phyloP scores from a whole-genome alignment of 495 filamentous ascomycete genomes.

The Letharia columbiana region DNA sequence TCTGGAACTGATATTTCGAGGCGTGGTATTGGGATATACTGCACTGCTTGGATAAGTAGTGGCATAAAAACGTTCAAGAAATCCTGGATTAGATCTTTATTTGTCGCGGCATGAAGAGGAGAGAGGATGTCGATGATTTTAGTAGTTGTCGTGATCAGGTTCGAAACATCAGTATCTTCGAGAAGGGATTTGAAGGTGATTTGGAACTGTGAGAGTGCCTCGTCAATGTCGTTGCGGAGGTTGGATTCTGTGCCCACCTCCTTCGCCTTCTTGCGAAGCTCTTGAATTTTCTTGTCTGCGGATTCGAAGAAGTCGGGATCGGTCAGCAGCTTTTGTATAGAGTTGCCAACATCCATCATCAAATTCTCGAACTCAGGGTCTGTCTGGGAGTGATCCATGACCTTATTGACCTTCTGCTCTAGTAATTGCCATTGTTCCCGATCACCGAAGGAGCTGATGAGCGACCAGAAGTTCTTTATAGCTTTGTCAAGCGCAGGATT shows the following conservation, averaged over 20 bases:
- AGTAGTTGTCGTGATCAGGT: constrained; percentile 52
- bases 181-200: constrained; percentile 57
- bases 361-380: constrained; percentile 79
- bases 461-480: constrained; percentile 63
- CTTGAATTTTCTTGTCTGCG: constrained; percentile 58
- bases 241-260: constrained; percentile 53
- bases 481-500: constrained; percentile 72
- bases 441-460: constrained; percentile 73
- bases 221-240: constrained; percentile 65
- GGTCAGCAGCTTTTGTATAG: constrained; percentile 73
- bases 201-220: constrained; percentile 59
- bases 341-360: constrained; percentile 59
- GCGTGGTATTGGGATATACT: constrained; percentile 81
- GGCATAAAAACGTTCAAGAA: constrained; percentile 71
- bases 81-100: constrained; percentile 65
- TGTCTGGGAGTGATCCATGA: constrained; percentile 63
- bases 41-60: constrained; percentile 61
- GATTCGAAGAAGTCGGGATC: constrained; percentile 77
- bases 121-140: constrained; percentile 61
- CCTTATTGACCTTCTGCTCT: constrained; percentile 53
- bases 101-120: constrained; percentile 46
- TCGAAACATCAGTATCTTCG: constrained; percentile 60
- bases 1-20: constrained; percentile 76
- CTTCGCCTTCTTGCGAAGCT: constrained; percentile 59
- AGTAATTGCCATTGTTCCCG: constrained; percentile 64